A percentile compares a stretch with the other conserved stretches of the same genome.
These are phyloP conservation scores for Russula griseocarnosa DNA, from an alignment of 768 basidiomycete species.

Conservation along the genomic window DNA sequence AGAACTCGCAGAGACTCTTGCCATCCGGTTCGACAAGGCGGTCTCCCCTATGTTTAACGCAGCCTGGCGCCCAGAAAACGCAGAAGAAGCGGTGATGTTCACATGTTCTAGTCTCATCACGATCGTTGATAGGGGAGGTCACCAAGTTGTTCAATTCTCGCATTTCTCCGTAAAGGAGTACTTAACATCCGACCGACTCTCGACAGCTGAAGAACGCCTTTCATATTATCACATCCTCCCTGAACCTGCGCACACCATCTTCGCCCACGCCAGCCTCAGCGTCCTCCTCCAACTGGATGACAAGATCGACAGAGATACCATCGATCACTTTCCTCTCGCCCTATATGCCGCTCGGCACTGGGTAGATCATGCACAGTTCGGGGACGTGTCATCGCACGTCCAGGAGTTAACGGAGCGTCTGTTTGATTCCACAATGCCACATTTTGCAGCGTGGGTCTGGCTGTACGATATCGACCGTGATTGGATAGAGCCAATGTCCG, in stretches of 20 bases:
- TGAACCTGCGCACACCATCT: not conserved
- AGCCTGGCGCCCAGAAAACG: not conserved
- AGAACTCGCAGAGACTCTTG: not conserved
- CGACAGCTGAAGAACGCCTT: not conserved
- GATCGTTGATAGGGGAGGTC: not conserved
- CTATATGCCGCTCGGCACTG: not conserved
- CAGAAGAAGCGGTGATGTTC: not conserved
- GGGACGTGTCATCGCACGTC: not conserved
- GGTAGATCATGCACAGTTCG: not conserved
- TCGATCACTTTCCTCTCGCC: not conserved
- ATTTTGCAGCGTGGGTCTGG: not conserved
- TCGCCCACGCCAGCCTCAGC: not conserved
- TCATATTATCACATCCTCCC: not conserved
- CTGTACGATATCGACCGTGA: not conserved
- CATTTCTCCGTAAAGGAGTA: not conserved
- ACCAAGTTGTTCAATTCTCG: not conserved
- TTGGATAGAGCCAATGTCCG: no score
- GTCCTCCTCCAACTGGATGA: not conserved
- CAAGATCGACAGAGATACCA: no score
- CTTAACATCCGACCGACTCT: not conserved
- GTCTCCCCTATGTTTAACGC: not conserved
- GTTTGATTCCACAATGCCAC: not conserved
- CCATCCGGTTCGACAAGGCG: not conserved
- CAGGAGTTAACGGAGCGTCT: not conserved
- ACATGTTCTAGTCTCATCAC: not conserved